These are phyloP conservation scores for Nothomitra cinnamomea DNA, from an alignment of 2,329 filamentous ascomycete species.

Conservation along the genomic window DNA sequence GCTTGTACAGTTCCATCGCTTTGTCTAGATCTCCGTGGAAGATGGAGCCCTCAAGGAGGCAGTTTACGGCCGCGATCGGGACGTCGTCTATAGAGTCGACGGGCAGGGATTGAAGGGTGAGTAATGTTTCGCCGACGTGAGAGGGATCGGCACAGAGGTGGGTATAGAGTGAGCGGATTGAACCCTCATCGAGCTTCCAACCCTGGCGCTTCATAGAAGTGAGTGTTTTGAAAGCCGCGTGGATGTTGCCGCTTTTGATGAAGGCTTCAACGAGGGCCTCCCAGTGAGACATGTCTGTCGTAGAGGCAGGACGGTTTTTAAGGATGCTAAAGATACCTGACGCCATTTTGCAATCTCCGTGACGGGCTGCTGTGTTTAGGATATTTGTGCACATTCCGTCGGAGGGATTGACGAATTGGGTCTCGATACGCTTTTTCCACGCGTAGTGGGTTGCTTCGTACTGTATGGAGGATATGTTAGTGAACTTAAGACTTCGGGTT, in stretches of 20 bases:
- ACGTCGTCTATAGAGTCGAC: constrained; percentile 27
- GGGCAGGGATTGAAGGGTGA: constrained; percentile 38
- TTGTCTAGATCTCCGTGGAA: constrained; percentile 26
- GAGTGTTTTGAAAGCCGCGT: constrained; percentile 50
- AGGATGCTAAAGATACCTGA: constrained; percentile 53
- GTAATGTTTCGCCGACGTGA: constrained; percentile 35
- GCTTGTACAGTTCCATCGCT: constrained; percentile 44
- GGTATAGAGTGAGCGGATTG: constrained; percentile 44
- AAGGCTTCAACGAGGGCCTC: constrained; percentile 64
- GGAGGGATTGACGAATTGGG: constrained; percentile 41
- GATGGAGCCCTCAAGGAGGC: constrained; percentile 34
- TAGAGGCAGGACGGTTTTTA: constrained; percentile 33
- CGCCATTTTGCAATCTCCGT: constrained; percentile 51
- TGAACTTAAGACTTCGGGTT: background rate
- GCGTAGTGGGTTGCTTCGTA: constrained; percentile 48
- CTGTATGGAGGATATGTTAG: constrained; percentile 19
- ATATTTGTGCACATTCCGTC: constrained; percentile 50
- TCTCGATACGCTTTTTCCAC: constrained; percentile 51
- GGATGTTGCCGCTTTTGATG: constrained; percentile 39
- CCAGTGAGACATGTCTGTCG: constrained; percentile 53
- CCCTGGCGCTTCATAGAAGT: constrained; percentile 55
- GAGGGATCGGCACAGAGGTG: constrained; percentile 32
- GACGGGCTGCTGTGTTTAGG: constrained; percentile 52
- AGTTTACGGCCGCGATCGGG: constrained; percentile 28
- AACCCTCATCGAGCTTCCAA: constrained; percentile 36